Base-by-base conservation (phyloP, 257 asterid genomes). In the Primulina tabacum region DNA sequence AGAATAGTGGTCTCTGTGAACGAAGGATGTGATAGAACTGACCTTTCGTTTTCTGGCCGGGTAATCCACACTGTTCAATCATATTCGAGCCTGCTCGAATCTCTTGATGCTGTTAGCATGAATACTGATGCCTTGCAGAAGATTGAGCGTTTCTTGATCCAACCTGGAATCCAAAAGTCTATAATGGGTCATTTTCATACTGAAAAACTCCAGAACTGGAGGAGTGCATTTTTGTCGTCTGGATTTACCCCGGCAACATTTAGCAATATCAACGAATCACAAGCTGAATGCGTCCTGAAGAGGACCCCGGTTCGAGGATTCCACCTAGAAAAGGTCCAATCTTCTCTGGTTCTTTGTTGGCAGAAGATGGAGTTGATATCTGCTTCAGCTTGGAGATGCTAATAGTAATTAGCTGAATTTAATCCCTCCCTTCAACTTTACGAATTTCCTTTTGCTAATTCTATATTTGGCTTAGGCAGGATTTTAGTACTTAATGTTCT, bases 351-450 rank as follows among this genome's bases (percentile, higher is more conserved):
- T 60, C 97, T 94, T 33, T 89, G 93, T 69, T 94, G 99, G 99
- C 96, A 94, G 62, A 71, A 89, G 58, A 91, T 91, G 92, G 99
- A 94, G 82, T 89, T 94, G 61, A 74, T 94, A 68, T 91, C 99
- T 18, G 97, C 88, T 30, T 88, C 96, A 2, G 99, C 98, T 73
- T 94, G 99, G 99, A 85, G 95, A 78, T 89, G 97, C 88, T 94
- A 70, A 84, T 40, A 75, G 47, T 75, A 62, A 73, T 37, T 70
- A 59, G 76, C 67, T 62, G 81, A 71, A 67, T 50, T 72, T 58
- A 63, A 76, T 33, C 4, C 30, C 2, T 65, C 59, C 35, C 59
- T 60, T 62, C 55, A 61, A 29, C n/a, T 58, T 70, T 71, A 34
- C 60, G 50, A 37, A 60, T 70, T 83, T 71, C 72, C 73, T 55